Evolutionary conservation across 2,329 filamentous ascomycete genomes (phyloP).

Genomic region (Dothideomycetes sp.): DNA sequence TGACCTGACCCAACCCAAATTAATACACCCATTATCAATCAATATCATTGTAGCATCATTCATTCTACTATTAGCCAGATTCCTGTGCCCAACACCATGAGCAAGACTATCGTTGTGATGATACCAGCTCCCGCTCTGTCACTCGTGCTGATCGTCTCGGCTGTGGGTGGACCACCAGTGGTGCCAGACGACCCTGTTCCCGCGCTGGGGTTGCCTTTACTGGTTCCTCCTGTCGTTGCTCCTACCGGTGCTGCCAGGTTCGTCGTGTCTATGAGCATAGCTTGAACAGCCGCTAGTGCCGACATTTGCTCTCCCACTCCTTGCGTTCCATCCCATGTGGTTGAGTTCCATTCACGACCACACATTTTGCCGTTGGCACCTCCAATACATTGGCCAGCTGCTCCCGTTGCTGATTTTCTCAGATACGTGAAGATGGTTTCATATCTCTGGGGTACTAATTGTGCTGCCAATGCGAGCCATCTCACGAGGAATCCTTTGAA

Average conservation of each 20-base stretch:
- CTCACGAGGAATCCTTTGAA: constrained; percentile 31
- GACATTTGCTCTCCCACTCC: constrained; percentile 49
- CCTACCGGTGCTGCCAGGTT: constrained; percentile 32
- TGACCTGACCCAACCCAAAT: too few species aligned
- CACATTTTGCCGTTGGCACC: constrained; percentile 34
- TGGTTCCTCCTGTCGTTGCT: constrained; percentile 41
- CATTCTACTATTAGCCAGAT: constrained; percentile 5
- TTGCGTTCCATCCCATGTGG: constrained; percentile 33
- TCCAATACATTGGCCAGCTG: constrained; percentile 44
- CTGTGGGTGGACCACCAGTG: constrained; percentile 1
- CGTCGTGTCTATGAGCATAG: constrained; percentile 31
- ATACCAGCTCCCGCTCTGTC: constrained; percentile 61
- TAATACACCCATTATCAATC: too few species aligned
- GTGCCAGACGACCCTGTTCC: constrained; percentile 28
- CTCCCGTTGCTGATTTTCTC: constrained; percentile 41
- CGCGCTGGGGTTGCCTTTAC: constrained; percentile 35
- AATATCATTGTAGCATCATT: too few species aligned
- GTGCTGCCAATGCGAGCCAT: constrained; percentile 42
- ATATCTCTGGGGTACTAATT: constrained; percentile 46
- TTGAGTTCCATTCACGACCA: constrained; percentile 33
- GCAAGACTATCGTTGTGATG: constrained; percentile 50
- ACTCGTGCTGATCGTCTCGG: constrained; percentile 39
- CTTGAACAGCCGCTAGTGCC: constrained; percentile 40
- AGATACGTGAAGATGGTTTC: constrained; percentile 42
- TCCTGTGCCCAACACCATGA: constrained; percentile 43